phyloP scores from a whole-genome alignment of 2,329 filamentous ascomycete species.

The Penicillium paneum region DNA sequence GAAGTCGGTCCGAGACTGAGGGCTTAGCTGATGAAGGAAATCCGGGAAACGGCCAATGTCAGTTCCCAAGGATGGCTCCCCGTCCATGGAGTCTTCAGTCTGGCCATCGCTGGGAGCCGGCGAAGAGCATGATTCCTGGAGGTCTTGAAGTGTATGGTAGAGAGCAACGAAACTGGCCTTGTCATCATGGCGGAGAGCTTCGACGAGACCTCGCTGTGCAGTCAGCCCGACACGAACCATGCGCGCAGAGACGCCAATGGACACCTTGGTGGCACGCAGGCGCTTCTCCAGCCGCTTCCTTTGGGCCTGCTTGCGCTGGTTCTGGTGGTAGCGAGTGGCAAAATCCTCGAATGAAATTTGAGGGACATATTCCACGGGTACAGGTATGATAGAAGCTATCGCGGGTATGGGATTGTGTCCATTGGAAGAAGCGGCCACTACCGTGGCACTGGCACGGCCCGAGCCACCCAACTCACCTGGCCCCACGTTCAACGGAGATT shows the following conservation, averaged over 20 bases:
- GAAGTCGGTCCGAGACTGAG: conserved; percentile 70
- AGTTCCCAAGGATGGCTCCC: conserved; percentile 38
- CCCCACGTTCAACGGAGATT: conserved; percentile 18
- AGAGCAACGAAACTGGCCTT: conserved; percentile 45
- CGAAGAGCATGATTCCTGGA: conserved; percentile 43
- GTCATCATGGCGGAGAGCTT: conserved; percentile 46
- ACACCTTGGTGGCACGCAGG: conserved; percentile 41
- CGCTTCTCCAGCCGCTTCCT: conserved; percentile 41
- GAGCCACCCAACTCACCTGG: conserved; percentile 38
- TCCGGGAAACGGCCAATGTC: conserved; percentile 32
- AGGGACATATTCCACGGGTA: conserved; percentile 12
- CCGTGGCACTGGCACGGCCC: conserved; percentile 29
- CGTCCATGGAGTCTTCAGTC: conserved; percentile 33
- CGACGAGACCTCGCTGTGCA: conserved; percentile 45
- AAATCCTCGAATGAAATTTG: conserved; percentile 45
- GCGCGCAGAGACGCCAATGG: conserved; percentile 43
- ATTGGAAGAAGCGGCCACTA: conserved; percentile 22
- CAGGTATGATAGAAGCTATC: neutral
- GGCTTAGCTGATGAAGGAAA: conserved; percentile 64
- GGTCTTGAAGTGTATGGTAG: conserved; percentile 44
- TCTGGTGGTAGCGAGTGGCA: conserved; percentile 42
- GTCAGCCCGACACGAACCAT: conserved; percentile 42
- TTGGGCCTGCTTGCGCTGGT: conserved; percentile 42
- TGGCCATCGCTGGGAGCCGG: conserved; percentile 31
- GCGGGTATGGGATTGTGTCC: conserved; percentile 14